A percentile compares a stretch with the other conserved stretches of the same genome.
Conservation (phyloP, 2,329 filamentous ascomycete species). For the Alternaria hordeiaustralica region DNA sequence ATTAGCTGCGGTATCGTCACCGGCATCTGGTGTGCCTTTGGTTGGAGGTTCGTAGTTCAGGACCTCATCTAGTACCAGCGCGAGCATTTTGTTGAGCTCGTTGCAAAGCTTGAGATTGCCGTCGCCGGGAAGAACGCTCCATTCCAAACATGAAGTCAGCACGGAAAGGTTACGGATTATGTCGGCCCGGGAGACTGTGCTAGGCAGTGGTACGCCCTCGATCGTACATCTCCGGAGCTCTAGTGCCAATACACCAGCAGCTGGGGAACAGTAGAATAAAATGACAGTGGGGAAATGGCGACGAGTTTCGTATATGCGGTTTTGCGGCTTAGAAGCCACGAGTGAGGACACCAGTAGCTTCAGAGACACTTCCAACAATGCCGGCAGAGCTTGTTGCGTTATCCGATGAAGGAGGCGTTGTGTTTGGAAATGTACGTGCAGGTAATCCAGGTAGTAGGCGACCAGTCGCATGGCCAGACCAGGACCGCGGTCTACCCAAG, state of each 20-base stretch:
- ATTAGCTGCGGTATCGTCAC: conserved; percentile 4
- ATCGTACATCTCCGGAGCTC: conserved; percentile 45
- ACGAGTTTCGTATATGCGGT: conserved; percentile 36
- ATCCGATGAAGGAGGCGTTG: conserved; percentile 43
- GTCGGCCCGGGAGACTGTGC: conserved; percentile 42
- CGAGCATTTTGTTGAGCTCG: conserved; percentile 48
- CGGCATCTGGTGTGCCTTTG: conserved; percentile 21
- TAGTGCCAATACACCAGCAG: conserved; percentile 43
- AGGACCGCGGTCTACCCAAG: conserved; percentile 36
- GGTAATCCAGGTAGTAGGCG: conserved; percentile 42
- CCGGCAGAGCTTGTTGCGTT: conserved; percentile 39
- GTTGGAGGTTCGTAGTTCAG: conserved; percentile 43
- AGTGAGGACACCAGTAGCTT: conserved; percentile 42
- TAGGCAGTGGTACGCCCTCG: conserved; percentile 38
- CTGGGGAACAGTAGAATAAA: conserved; percentile 46
- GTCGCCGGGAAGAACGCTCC: conserved; percentile 43
- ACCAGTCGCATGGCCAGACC: conserved; percentile 36
- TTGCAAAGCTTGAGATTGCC: conserved; percentile 46
- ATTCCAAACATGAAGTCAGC: conserved; percentile 44
- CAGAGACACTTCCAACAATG: conserved; percentile 41
- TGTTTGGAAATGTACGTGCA: conserved; percentile 44
- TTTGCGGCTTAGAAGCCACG: conserved; percentile 42
- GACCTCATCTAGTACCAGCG: conserved; percentile 43
- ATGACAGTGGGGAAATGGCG: conserved; percentile 44
- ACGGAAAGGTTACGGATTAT: conserved; percentile 47